Evolutionary conservation across 352 stramenopile species (phyloP).

Genomic region (Pythium rishiriense): DNA sequence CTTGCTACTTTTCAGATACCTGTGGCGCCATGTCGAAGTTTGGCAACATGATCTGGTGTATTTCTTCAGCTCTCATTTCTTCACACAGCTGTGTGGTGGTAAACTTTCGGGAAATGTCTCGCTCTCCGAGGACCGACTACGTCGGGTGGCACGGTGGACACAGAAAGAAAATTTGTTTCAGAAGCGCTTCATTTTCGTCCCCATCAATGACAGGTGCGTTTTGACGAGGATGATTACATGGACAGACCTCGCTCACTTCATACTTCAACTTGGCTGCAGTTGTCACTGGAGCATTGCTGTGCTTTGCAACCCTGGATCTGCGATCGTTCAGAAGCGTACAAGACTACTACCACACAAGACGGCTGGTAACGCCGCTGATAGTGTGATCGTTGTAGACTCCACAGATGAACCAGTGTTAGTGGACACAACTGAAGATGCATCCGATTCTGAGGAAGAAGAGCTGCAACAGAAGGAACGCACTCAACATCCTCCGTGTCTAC

Average conservation of each 20-base stretch:
- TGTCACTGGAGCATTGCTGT: slow-evolving; percentile 91
- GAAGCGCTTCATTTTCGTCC: slow-evolving; percentile 88
- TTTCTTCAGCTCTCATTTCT: slow-evolving; percentile 96
- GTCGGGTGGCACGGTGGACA: slow-evolving; percentile 76
- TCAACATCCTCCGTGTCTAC: slow-evolving; percentile 69
- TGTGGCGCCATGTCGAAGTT: slow-evolving; percentile 63
- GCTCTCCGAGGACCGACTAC: slow-evolving; percentile 46
- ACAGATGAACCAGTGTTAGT: slow-evolving; percentile 19
- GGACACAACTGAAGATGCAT: slow-evolving; percentile 30
- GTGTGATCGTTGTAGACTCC: slow-evolving; percentile 34
- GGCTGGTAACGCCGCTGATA: slow-evolving; percentile 28
- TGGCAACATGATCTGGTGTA: slow-evolving; percentile 77
- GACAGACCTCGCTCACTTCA: too few species aligned
- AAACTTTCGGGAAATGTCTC: slow-evolving; percentile 23
- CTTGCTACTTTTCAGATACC: slow-evolving; percentile 37
- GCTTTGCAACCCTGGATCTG: slow-evolving; percentile 80
- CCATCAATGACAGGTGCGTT: slow-evolving; percentile 88
- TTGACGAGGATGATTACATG: too few species aligned
- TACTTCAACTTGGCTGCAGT: slow-evolving; percentile 35
- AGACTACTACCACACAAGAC: slow-evolving; percentile 10
- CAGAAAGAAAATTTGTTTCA: slow-evolving; percentile 86
- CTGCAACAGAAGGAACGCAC: slow-evolving; percentile 39
- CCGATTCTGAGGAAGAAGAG: slow-evolving; percentile 52
- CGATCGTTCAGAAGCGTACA: slow-evolving; percentile 51
- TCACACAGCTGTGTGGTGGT: slow-evolving; percentile 86